These are phyloP conservation scores for Articulospora tetracladia DNA, from an alignment of 495 filamentous ascomycete genomes.

Conservation along the genomic window DNA sequence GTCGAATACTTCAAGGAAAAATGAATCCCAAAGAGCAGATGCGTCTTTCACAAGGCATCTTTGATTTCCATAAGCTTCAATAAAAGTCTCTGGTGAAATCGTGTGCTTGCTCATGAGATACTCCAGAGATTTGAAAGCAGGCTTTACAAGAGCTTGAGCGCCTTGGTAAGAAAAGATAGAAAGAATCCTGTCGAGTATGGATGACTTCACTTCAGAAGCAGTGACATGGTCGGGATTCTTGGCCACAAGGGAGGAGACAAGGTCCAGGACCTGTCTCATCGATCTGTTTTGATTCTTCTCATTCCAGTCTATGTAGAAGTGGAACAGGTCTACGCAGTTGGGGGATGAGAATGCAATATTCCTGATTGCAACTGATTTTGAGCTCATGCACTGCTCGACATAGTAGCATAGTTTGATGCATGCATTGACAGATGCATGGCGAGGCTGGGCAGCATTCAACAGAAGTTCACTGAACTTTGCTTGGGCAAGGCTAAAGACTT, in stretches of 20 bases:
- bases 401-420: conserved; percentile 52
- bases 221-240: conserved; percentile 40
- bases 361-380: conserved; percentile 32
- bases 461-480: conserved; percentile 37
- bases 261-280: conserved; percentile 66
- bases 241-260: conserved; percentile 47
- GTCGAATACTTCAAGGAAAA: conserved; percentile 47
- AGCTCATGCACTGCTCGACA: conserved; percentile 48
- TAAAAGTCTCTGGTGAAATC: conserved; percentile 36
- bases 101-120: conserved; percentile 53
- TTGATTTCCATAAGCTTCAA: conserved; percentile 29
- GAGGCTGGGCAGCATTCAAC: conserved; percentile 39
- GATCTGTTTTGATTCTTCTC: conserved; percentile 71
- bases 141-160: conserved; percentile 54
- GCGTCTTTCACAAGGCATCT: not conserved
- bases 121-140: conserved; percentile 56
- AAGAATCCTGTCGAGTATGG: conserved; percentile 39
- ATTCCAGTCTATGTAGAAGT: conserved; percentile 68
- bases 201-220: conserved; percentile 31
- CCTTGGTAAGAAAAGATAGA: conserved; percentile 46
- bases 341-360: conserved; percentile 44
- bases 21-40: conserved; percentile 33
- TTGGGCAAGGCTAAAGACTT: conserved; percentile 15
- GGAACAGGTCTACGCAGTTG: conserved; percentile 57
- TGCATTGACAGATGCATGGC: conserved; percentile 38